phyloP scores from a whole-genome alignment of 345 rosid species.

The Sonneratia caseolaris region DNA sequence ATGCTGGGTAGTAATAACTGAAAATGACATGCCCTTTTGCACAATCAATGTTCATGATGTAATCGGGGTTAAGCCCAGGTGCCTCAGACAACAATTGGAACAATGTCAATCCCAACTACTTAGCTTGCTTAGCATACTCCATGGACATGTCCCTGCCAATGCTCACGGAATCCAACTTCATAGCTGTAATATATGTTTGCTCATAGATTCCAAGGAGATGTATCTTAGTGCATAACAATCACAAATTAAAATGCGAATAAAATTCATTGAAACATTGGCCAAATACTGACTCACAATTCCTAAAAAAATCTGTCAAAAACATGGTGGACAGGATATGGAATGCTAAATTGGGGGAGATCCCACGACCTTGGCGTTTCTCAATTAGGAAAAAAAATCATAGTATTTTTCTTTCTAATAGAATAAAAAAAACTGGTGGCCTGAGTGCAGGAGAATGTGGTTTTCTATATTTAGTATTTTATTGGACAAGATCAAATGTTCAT shows the following conservation, averaged over 20 bases:
- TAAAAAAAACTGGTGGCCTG: background rate
- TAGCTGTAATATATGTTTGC: background rate
- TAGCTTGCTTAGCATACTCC: slow-evolving; percentile 31
- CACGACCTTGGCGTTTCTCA: too few species aligned
- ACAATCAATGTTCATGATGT: slow-evolving; percentile 38
- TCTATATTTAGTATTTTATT: too few species aligned
- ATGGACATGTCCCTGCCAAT: slow-evolving; percentile 28
- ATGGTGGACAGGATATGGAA: too few species aligned
- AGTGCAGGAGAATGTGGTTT: too few species aligned
- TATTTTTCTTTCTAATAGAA: background rate
- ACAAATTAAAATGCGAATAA: too few species aligned
- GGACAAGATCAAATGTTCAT: too few species aligned
- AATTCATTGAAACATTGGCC: too few species aligned
- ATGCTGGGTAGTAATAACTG: slow-evolving; percentile 50
- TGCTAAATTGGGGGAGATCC: too few species aligned
- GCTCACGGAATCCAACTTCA: background rate
- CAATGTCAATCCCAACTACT: slow-evolving; percentile 25
- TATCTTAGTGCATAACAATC: background rate
- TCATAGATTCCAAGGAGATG: background rate
- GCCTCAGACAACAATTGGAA: slow-evolving; percentile 53
- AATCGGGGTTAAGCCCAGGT: slow-evolving; percentile 29
- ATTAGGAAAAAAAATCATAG: too few species aligned
- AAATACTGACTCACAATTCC: too few species aligned
- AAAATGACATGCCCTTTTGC: slow-evolving; percentile 27
- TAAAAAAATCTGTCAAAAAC: too few species aligned